A percentile compares a stretch with the other conserved stretches of the same genome.
These are phyloP conservation scores for Hirsutella rhossiliensis DNA, from an alignment of 2,329 filamentous ascomycete species.

Conservation along the genomic window DNA sequence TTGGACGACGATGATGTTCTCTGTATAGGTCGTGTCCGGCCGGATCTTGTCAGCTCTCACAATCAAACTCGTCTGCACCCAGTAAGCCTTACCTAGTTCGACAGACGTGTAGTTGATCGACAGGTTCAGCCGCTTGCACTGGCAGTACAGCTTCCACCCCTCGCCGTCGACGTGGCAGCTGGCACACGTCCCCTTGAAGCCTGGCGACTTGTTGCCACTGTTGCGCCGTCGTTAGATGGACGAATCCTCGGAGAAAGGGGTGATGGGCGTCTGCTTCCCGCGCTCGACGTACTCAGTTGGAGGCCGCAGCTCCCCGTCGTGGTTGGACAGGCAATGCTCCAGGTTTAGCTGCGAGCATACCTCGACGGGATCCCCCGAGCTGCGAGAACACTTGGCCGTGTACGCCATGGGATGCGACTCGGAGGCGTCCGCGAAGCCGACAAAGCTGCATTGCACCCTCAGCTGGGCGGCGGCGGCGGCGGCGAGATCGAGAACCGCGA, in stretches of 20 bases:
- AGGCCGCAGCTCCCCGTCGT: not conserved
- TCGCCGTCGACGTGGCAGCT: conserved; percentile 2
- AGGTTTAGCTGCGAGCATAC: conserved; percentile 2
- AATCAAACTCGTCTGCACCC: no score
- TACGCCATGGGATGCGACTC: not conserved
- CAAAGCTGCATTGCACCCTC: not conserved
- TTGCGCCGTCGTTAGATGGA: not conserved
- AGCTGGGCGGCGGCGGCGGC: not conserved
- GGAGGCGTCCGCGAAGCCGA: conserved; percentile 1
- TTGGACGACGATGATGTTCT: not conserved
- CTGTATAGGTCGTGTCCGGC: not conserved
- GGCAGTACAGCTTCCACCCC: conserved; percentile 1
- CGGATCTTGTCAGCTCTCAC: no score
- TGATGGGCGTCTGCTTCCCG: not conserved
- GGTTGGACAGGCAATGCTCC: conserved; percentile 1
- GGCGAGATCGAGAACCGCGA: not conserved
- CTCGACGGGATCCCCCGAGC: not conserved
- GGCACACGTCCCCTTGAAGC: conserved; percentile 1
- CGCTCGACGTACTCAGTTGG: not conserved
- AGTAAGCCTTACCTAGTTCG: not conserved
- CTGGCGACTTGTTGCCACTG: not conserved
- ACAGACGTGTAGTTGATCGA: not conserved
- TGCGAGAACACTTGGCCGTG: conserved; percentile 1
- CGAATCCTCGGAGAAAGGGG: not conserved
- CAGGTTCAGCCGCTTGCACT: not conserved